phyloP scores from a whole-genome alignment of 1,139 yeast species.

The Kodamaea ohmeri region DNA sequence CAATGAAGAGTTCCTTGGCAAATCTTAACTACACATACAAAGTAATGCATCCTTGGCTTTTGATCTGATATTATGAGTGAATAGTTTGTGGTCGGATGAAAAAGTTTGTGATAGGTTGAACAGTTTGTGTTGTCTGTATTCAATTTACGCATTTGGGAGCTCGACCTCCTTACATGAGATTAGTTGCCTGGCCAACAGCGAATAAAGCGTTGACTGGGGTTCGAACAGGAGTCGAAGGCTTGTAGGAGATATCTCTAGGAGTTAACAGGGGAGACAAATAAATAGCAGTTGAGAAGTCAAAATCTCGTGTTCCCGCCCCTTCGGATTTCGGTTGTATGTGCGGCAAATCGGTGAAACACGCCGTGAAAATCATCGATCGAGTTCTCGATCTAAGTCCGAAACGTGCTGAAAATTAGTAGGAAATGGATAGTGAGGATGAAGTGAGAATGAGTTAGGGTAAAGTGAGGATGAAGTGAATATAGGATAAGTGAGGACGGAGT shows the following conservation, averaged over 20 bases:
- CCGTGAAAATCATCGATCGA: not conserved
- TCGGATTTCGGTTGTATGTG: not conserved
- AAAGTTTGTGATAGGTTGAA: not conserved
- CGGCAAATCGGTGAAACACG: not conserved
- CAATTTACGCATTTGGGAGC: not conserved
- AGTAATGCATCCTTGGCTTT: no score
- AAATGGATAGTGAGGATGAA: no score
- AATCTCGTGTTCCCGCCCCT: not conserved
- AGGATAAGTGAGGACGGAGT: no score
- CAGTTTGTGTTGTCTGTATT: not conserved
- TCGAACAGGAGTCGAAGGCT: not conserved
- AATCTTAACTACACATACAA: no score
- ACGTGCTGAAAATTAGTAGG: no score
- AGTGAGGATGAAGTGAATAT: no score
- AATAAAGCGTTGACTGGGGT: not conserved
- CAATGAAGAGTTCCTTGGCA: no score
- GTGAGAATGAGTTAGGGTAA: not conserved
- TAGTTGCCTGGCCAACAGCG: not conserved
- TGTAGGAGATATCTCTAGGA: not conserved
- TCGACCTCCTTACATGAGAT: not conserved
- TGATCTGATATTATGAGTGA: no score
- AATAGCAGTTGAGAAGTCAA: not conserved
- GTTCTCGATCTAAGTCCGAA: no score
- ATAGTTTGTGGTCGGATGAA: no score
- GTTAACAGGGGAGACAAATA: no score